phyloP scores from a whole-genome alignment of 1,139 yeast genomes.

The Pneumocystis jirovecii region DNA sequence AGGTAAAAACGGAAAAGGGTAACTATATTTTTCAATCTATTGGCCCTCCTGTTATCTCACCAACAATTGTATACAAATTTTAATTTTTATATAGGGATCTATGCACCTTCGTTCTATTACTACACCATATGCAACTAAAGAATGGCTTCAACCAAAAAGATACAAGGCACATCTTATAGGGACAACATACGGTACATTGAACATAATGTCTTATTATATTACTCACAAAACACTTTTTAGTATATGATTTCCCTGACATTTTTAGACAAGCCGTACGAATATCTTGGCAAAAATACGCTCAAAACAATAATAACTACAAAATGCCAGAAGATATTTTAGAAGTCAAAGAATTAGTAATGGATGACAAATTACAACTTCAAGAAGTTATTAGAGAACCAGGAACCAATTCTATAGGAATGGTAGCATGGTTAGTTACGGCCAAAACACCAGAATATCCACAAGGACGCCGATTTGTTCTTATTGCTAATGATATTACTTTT shows the following conservation, averaged over 20 bases:
- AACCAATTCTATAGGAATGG: constrained; percentile 91
- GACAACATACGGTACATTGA: constrained; percentile 53
- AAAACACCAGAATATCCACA: constrained; percentile 95
- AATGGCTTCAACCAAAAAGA: constrained; percentile 95
- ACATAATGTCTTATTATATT: neutral
- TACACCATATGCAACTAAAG: constrained; percentile 94
- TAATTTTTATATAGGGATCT: constrained; percentile 37
- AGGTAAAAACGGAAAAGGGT: constrained; percentile 77
- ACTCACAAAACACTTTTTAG: neutral
- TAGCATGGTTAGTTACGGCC: constrained; percentile 79
- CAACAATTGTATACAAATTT: constrained; percentile 21
- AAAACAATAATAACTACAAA: constrained; percentile 23
- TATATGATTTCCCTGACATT: constrained; percentile 95
- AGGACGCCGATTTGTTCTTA: constrained; percentile 82
- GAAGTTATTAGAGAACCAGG: constrained; percentile 94
- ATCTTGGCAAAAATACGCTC: constrained; percentile 54
- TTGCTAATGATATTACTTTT: constrained; percentile 93
- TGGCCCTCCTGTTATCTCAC: constrained; percentile 39
- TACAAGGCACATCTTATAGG: constrained; percentile 98
- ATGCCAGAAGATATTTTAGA: constrained; percentile 67
- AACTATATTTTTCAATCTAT: constrained; percentile 95
- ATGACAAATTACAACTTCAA: constrained; percentile 54
- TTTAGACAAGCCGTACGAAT: constrained; percentile 84
- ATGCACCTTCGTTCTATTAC: constrained; percentile 95
- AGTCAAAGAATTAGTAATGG: constrained; percentile 68